Evolutionary conservation across 2,329 filamentous ascomycete species (phyloP).

Genomic region (Ambrosiella xylebori): DNA sequence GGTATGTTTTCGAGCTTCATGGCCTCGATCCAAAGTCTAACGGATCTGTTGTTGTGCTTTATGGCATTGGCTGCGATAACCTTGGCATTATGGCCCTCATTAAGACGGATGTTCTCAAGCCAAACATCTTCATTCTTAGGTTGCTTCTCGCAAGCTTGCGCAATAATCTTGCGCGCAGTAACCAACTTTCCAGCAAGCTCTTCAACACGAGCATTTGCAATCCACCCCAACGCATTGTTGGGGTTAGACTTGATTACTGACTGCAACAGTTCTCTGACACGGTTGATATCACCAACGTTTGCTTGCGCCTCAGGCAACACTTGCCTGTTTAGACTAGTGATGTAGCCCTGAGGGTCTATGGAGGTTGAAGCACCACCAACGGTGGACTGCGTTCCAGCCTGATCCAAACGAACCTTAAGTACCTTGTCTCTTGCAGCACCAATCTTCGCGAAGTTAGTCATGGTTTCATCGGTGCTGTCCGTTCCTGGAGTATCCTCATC

Average conservation of each 20-base stretch:
- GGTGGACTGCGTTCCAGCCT: conserved; percentile 45
- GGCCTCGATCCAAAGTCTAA: conserved; percentile 83
- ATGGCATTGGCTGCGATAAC: conserved; percentile 89
- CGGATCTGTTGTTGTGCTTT: conserved; percentile 75
- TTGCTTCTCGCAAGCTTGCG: conserved; percentile 74
- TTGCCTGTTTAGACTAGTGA: conserved; percentile 75
- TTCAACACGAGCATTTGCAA: conserved; percentile 81
- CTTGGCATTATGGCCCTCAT: conserved; percentile 84
- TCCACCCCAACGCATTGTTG: conserved; percentile 87
- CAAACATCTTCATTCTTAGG: conserved; percentile 90
- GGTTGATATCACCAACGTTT: conserved; percentile 86
- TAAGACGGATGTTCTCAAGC: conserved; percentile 88
- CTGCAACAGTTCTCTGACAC: conserved; percentile 79
- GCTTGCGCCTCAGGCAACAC: conserved; percentile 64
- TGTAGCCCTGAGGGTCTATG: conserved; percentile 88
- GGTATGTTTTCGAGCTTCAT: conserved; percentile 78
- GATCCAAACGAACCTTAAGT: conserved; percentile 77
- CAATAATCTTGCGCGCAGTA: conserved; percentile 73
- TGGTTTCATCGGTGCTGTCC: conserved; percentile 58
- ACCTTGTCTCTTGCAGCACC: conserved; percentile 93
- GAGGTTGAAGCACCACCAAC: conserved; percentile 67
- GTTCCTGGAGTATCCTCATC: conserved; percentile 39
- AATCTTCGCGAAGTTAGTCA: conserved; percentile 97
- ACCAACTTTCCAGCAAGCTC: conserved; percentile 85
- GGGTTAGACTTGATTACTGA: conserved; percentile 96